Percentiles rank a stretch among this genome's conserved stretches.
These are phyloP conservation scores for Pichia sp. DNA, from an alignment of 1,139 yeast genomes.

Conservation along the genomic window DNA sequence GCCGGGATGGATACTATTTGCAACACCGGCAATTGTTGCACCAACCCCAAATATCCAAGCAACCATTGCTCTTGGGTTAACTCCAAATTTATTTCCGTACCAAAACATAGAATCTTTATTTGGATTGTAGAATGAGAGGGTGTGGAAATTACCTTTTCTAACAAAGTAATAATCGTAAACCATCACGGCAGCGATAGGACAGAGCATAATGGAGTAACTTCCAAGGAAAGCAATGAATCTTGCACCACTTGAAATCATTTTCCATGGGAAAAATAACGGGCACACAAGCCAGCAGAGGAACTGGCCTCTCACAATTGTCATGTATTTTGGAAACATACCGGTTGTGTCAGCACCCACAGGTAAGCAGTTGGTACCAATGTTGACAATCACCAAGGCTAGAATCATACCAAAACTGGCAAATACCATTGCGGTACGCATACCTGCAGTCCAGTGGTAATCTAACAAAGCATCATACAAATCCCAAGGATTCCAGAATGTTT, in stretches of 20 bases:
- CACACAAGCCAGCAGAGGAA: conserved; percentile 71
- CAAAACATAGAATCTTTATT: conserved; percentile 42
- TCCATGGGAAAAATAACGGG: conserved; percentile 78
- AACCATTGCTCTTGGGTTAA: conserved; percentile 70
- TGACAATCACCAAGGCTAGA: conserved; percentile 70
- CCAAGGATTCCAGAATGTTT: conserved; percentile 75
- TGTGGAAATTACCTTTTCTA: conserved; percentile 58
- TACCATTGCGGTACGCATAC: conserved; percentile 42
- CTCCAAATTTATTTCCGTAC: conserved; percentile 54
- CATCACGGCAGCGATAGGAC: conserved; percentile 77
- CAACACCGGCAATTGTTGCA: conserved; percentile 16
- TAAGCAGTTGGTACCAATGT: conserved; percentile 76
- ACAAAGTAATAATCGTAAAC: conserved; percentile 68
- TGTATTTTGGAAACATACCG: conserved; percentile 65
- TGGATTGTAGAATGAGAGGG: conserved; percentile 56
- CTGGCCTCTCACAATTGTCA: conserved; percentile 74
- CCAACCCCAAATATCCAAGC: conserved; percentile 37
- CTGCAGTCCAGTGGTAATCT: conserved; percentile 54
- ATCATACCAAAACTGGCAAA: conserved; percentile 79
- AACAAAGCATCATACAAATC: conserved; percentile 45
- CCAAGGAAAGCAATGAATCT: conserved; percentile 69
- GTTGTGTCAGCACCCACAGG: conserved; percentile 85
- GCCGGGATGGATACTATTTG: conserved; percentile 13
- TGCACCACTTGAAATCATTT: conserved; percentile 49
- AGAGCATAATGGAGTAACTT: conserved; percentile 76